Evolutionary conservation across 352 stramenopile genomes (phyloP), one percentile per base, ranked within the genome.

Genomic region (Phytophthora cryptogea): DNA sequence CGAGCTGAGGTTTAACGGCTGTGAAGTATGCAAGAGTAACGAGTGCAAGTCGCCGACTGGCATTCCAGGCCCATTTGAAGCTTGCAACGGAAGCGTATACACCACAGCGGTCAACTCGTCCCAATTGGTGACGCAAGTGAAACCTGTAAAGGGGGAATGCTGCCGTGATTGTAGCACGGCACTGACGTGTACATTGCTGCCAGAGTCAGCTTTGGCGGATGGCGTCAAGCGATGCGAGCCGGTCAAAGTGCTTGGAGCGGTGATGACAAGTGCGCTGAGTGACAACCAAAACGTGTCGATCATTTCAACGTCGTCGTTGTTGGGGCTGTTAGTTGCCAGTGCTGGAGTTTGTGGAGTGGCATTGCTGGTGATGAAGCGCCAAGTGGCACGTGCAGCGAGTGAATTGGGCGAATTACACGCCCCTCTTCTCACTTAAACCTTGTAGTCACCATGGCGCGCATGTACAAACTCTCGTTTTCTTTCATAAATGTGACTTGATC

Each of bases 141-240:
- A 59, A 11, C 5, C 39, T 2, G 1, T 59, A 13, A 14, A 16
- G 9, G 47, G 27, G 7, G 40, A 35, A n/a, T 64, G 56, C 11
- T 64, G 56, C 20, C 9, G 8, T 8, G 48, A 59, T 8, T 64
- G 47, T 6, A 64, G 47, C 31, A 47, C 39, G 11, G 28, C 37
- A 7, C 10, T 64, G 40, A n/a, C 30, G 2, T 64, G 56, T n/a
- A 31, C 48, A 7, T 23, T n/a, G n/a, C 30, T 64, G 33, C 11
- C 39, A 1, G 56, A 59, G 39, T 59, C 56, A 17, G 35, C 1
- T 8, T 11, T 5, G 16, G 30, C 13, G 0, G 32, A 45, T 64
- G 48, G 56, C 0, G 56, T 64, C 10, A 23, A 64, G 56, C 47
- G 56, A 5, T 64, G 56, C 14, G 31, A 52, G 27, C 56, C 56